Evolutionary conservation across 129 eudicot genomes (phyloP).

Genomic region (Flaveria brownii): DNA sequence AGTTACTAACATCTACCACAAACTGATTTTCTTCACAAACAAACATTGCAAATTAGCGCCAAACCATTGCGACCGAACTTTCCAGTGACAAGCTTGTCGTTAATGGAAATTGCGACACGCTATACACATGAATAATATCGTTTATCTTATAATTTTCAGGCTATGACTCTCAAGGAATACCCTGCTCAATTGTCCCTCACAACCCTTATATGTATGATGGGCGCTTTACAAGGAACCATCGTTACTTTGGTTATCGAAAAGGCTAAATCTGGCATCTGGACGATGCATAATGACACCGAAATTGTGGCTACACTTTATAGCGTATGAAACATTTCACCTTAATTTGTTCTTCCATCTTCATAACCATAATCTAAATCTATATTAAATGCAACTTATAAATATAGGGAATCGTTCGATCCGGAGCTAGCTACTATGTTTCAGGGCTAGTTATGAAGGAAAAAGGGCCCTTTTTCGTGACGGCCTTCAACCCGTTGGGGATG

Average conservation of each 20-base stretch:
- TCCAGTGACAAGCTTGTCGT: too few relatives aligned
- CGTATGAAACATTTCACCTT: constrained; percentile 32
- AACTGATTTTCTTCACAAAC: too few relatives aligned
- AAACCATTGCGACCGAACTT: too few relatives aligned
- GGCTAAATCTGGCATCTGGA: constrained; percentile 55
- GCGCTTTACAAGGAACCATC: constrained; percentile 54
- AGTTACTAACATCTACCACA: too few relatives aligned
- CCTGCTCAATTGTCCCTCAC: constrained; percentile 70
- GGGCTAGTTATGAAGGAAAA: constrained; percentile 56
- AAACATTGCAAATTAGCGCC: too few relatives aligned
- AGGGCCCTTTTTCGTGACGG: constrained; percentile 67
- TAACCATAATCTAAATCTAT: neutral
- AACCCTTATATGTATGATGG: constrained; percentile 54
- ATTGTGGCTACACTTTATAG: constrained; percentile 56
- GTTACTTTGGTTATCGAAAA: constrained; percentile 53
- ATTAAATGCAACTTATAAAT: neutral
- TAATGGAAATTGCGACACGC: too few relatives aligned
- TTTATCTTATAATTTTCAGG: constrained; percentile 35
- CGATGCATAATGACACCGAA: constrained; percentile 48
- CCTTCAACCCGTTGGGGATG: constrained; percentile 67
- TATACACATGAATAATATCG: neutral
- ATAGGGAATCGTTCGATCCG: constrained; percentile 64
- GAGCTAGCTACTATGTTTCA: constrained; percentile 54
- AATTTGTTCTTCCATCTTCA: neutral
- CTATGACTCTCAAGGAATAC: constrained; percentile 60